Percentiles rank a stretch among this genome's conserved stretches.
Conservation (phyloP, 345 rosid species). For the Dimocarpus longan region DNA sequence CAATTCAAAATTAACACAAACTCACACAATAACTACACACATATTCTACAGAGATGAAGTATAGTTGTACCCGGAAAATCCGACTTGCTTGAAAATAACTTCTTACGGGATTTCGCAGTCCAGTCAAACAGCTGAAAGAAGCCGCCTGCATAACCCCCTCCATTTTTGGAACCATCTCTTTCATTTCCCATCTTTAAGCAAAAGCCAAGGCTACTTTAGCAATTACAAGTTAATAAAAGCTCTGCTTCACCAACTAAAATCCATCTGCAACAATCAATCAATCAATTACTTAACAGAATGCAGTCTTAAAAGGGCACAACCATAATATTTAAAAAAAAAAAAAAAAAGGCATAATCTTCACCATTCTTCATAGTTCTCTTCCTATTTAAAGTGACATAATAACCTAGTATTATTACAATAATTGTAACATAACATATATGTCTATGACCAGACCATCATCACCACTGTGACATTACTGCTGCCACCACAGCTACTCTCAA, state of each 20-base stretch:
- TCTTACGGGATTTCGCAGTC: conserved; percentile 94
- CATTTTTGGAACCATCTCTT: conserved; percentile 59
- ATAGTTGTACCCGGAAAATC: conserved; percentile 56
- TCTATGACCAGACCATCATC: background rate
- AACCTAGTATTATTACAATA: background rate
- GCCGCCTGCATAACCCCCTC: conserved; percentile 76
- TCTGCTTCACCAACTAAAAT: conserved; percentile 24
- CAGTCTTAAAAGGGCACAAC: background rate
- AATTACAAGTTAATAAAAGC: conserved; percentile 12
- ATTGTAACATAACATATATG: background rate
- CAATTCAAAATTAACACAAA: background rate
- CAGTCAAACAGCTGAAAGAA: conserved; percentile 93
- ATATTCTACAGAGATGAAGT: background rate
- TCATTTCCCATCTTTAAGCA: conserved; percentile 58
- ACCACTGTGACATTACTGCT: background rate
- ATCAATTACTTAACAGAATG: conserved; percentile 13
- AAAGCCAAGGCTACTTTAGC: conserved; percentile 12
- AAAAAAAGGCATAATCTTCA: background rate
- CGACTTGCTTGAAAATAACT: conserved; percentile 77
- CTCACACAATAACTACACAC: background rate
- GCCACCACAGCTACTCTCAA: background rate
- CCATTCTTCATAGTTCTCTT: background rate
- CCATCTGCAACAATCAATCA: conserved; percentile 31
- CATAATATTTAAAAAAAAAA: background rate
- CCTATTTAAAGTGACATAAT: background rate